Base-by-base conservation (phyloP, 352 stramenopile genomes). In the Globisporangium cystogenes region DNA sequence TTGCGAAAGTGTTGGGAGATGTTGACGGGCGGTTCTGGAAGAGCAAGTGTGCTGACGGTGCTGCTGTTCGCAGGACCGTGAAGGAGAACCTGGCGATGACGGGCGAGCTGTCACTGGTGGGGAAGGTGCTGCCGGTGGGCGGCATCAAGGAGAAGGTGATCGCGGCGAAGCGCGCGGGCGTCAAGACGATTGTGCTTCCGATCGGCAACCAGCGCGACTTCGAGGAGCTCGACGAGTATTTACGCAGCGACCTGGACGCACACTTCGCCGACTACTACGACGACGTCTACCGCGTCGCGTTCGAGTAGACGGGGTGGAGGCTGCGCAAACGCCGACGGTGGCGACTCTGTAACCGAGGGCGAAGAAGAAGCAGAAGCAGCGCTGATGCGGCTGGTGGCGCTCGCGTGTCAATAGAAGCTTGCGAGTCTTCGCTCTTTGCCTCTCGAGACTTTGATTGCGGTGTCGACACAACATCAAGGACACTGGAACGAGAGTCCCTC, bases 121-220 rank as follows among this genome's bases (percentile, higher is more conserved):
- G 97, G 29, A 99, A 99, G 67, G 97, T 99, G 23, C 65, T 99
- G n/a, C 94, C 97, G 11, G 95, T 99, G 7, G 97, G 97, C 51
- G 97, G 97, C 36, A 99, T 99, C 64, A 99, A 99, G 76, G 97
- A 99, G 72, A 99, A 99, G 79, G 96, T 89, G 36, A 99, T 99
- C 59, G 97, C 96, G n/a, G 97, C 97, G 21, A 87, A 97, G 51
- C 83, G 96, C 51, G 86, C 97, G 21, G 95, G 96, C 14, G 95
- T 99, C 10, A 98, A 84, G 44, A 96, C 79, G 2, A 82, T 99
- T 20, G 76, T 99, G 27, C 59, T 99, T 3, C 97, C 97, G 12
- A 67, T 85, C 20, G 94, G 83, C 24, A 99, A 99, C 77, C 81
- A 93, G 59, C 85, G 94, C 43, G 97, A 99, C 67, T 98, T 97